Evolutionary conservation across 192 early-diverging fungal species (phyloP).

Genomic region (Coemansia sp.): DNA sequence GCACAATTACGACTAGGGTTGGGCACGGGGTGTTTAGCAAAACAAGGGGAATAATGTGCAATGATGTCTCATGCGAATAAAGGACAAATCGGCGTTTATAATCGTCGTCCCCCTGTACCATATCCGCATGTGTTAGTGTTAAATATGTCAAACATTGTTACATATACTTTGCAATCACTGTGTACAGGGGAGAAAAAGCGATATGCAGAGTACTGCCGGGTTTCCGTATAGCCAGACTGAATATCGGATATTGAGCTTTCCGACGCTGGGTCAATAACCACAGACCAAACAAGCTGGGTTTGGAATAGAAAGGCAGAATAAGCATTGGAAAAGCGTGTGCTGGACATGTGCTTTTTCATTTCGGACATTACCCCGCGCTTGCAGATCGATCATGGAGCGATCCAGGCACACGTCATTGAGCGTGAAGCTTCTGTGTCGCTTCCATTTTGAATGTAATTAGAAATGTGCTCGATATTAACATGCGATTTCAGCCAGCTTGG

Average conservation of each 20-base stretch:
- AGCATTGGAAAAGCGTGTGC: background rate
- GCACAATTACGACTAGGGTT: background rate
- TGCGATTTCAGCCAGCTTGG: background rate
- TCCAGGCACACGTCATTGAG: conserved; percentile 5
- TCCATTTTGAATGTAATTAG: background rate
- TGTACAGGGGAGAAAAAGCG: background rate
- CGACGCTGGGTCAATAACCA: background rate
- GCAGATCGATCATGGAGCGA: conserved; percentile 7
- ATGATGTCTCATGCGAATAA: background rate
- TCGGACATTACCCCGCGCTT: background rate
- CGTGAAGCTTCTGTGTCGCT: background rate
- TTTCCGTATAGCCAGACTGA: background rate
- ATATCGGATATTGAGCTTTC: background rate
- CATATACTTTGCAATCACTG: background rate
- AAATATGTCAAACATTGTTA: conserved; percentile 5
- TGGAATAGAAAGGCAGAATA: background rate
- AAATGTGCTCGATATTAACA: background rate
- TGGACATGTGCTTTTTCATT: conserved; percentile 4
- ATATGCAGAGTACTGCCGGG: conserved; percentile 9
- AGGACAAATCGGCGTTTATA: no score
- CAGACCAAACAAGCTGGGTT: background rate
- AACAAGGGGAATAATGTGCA: background rate
- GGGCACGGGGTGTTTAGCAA: background rate
- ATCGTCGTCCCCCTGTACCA: background rate
- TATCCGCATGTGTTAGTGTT: background rate